Evolutionary conservation across 2,329 filamentous ascomycete genomes (phyloP), one percentile per base, ranked within the genome.

Genomic region (Emericellopsis atlantica): DNA sequence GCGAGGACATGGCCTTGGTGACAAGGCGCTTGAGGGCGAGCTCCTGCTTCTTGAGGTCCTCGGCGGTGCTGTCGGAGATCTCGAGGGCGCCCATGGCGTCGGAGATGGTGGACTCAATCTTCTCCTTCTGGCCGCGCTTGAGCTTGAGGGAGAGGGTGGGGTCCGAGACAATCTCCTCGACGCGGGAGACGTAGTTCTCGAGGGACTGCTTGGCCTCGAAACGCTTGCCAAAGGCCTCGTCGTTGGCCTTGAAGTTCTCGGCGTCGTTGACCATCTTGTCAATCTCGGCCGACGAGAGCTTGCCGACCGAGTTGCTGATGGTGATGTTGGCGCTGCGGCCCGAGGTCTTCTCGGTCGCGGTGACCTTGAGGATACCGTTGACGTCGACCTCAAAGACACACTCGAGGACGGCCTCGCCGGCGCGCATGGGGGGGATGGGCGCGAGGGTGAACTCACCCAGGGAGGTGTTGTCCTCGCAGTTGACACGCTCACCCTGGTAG

Each of bases 41-140:
- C 77, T 98, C 92, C 82, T 95, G 94, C 87, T 96, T 96, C 86
- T 94, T 96, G 55, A 98, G 75, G 62, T 98, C 92, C 55, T 98
- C 93, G 46, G 88, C 84, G 48, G 72, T 69, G 43, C 86, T 85
- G 54, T 98, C 93, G 67, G 90, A 85, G 59, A 98, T 72, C 80
- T 98, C 92, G 49, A 98, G 84, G 70, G 93, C 84, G 50, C 79
- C 85, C 92, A 98, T 96, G 55, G 92, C 92, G 57, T 98, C 92
- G 66, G 83, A 90, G 55, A 98, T 85, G 53, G 88, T 85, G 61
- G 84, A 81, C 80, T 98, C 92, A 52, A 98, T 95, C 84, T 95
- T 96, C 71, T 95, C 89, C 84, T 95, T 95, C 77, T 94, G 89
- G 65, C 87, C 88, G 58, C 90, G 88, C 86, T 96, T 96, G 63